A percentile compares a stretch with the other conserved stretches of the same genome.
Conservation (phyloP, 2,329 filamentous ascomycete species). For the Phialemoniopsis sp. region DNA sequence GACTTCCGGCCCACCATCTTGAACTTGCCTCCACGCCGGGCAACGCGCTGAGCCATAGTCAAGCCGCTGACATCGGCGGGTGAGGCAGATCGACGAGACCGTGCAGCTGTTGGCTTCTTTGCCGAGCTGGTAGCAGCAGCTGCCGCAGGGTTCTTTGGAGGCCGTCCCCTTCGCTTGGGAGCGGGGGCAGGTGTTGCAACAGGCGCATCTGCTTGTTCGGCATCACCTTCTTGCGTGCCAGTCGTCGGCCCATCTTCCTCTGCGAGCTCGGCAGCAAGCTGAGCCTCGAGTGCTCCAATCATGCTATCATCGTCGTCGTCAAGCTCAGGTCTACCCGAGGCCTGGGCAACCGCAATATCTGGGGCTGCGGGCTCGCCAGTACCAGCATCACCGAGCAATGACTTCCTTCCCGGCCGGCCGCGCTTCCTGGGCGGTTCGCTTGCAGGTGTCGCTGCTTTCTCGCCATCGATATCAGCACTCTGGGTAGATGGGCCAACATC, state of each 20-base stretch:
- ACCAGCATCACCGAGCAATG: slow-evolving; percentile 3
- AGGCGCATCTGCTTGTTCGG: slow-evolving; percentile 2
- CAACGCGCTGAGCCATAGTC: slow-evolving; percentile 56
- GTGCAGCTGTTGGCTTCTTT: slow-evolving; percentile 4
- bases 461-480: slow-evolving; percentile 1
- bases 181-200: slow-evolving; percentile 1
- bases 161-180: slow-evolving; percentile 25
- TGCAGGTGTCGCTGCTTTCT: slow-evolving; percentile 3
- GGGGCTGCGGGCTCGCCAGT: no score
- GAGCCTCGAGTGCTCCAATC: slow-evolving; percentile 26
- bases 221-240: slow-evolving; percentile 3
- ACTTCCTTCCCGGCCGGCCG: slow-evolving; percentile 23
- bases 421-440: slow-evolving; percentile 16
- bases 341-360: no score
- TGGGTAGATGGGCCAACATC: slow-evolving; percentile 1
- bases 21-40: slow-evolving; percentile 46
- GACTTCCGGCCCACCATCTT: slow-evolving; percentile 39
- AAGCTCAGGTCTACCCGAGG: slow-evolving; percentile 2
- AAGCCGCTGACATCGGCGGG: slow-evolving; percentile 30
- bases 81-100: no score
- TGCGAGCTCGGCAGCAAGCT: slow-evolving; percentile 20
- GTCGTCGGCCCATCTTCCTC: slow-evolving; percentile 3
- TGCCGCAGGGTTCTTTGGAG: slow-evolving; percentile 17
- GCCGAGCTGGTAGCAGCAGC: slow-evolving; percentile 4
- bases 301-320: slow-evolving; percentile 14